Evolutionary conservation across 176 grass and related monocot genomes (phyloP), one percentile per base, ranked within the genome.

Genomic region (Aegilops bicornis): DNA sequence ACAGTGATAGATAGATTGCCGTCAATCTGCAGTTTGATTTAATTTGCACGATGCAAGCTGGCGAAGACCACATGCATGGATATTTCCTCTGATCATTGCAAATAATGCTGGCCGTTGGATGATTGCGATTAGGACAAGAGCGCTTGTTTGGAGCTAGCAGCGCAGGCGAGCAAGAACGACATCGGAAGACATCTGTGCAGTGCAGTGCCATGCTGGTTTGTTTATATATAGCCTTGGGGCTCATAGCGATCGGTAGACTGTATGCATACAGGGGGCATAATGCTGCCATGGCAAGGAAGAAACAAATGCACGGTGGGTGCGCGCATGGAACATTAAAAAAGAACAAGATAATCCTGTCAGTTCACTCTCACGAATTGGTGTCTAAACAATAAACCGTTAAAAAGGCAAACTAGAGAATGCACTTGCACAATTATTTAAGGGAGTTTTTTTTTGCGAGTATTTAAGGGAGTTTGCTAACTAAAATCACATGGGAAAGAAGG

Each of bases 61-160:
- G 60, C 67, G 8, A 90, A 47, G 19, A 75, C 47, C 89, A 90
- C 89, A 87, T 75, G 85, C 89, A 87, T 47, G 85, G 42, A 62
- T 22, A 79, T 75, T 79, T 75, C 58, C 47, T 19, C 15, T 76
- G 56, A 87, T 87, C 84, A 87, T 90, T 74, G 80, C 80, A 87
- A 84, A 91, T 68, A 80, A 87, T 84, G 75, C 43, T 65, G 33
- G 43, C 56, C 45, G 32, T 47, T 87, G 2, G 31, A 90, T 84
- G 75, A 30, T 75, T 87, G 19, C 8, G 67, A 84, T 79, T 82
- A 78, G 39, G 59, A 90, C 35, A 68, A 68, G 59, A 83, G 27
- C 43, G 16, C 64, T 79, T 90, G 80, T 87, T 85, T 69, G 36
- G 36, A 37, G 36, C 36, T 37, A 37, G 36, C 36, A 37, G 36